Evolutionary conservation across 2,329 filamentous ascomycete species (phyloP).

Genomic region (Cercospora sojina): DNA sequence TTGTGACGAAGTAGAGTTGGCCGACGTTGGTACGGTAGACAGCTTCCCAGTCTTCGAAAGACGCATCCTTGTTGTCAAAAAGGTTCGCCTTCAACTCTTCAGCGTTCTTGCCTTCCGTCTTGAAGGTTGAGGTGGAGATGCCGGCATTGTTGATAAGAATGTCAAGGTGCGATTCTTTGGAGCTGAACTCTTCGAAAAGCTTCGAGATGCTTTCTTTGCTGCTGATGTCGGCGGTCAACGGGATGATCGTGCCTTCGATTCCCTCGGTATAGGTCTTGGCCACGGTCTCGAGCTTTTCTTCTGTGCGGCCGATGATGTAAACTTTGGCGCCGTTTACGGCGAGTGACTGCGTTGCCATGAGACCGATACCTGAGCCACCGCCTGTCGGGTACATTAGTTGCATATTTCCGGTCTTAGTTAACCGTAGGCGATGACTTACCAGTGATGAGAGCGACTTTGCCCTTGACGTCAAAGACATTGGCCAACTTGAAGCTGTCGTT

Average conservation of each 20-base stretch:
- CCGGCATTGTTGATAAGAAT: conserved; percentile 51
- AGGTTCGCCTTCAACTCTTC: conserved; percentile 47
- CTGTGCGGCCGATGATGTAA: conserved; percentile 50
- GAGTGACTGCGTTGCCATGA: conserved; percentile 49
- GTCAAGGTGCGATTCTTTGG: conserved; percentile 47
- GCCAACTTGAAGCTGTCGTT: conserved; percentile 39
- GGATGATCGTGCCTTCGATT: conserved; percentile 49
- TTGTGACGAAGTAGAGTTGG: conserved; percentile 50
- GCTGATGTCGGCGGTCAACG: conserved; percentile 46
- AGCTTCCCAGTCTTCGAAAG: conserved; percentile 48
- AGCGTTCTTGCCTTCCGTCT: conserved; percentile 41
- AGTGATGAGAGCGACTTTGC: conserved; percentile 45
- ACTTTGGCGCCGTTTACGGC: conserved; percentile 46
- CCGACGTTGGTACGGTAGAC: conserved; percentile 51
- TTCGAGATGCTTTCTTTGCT: conserved; percentile 46
- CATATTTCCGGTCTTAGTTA: too few species aligned
- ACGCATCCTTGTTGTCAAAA: conserved; percentile 44
- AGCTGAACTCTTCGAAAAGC: conserved; percentile 46
- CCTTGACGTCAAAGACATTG: conserved; percentile 42
- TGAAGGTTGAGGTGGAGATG: conserved; percentile 43
- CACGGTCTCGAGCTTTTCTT: conserved; percentile 51
- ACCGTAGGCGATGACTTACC: too few species aligned
- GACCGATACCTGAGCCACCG: conserved; percentile 49
- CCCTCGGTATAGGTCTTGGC: conserved; percentile 46
- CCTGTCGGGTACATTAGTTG: conserved; percentile 30